Base-by-base conservation (phyloP, 129 eudicot genomes). In the Helianthus tuberosus region DNA sequence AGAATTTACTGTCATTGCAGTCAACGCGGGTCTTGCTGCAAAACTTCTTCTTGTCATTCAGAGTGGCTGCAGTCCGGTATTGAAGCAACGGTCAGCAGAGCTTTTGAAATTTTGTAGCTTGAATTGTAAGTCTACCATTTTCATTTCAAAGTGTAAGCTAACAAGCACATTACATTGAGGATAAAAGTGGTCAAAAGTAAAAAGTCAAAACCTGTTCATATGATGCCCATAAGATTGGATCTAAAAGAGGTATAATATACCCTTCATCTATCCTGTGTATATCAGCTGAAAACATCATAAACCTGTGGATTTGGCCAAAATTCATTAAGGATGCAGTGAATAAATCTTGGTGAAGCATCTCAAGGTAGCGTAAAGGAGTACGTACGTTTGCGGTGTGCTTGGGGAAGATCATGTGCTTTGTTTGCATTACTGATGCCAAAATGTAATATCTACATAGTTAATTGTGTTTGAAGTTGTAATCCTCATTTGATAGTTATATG, bases 141-240 rank as follows among this genome's bases (percentile, higher is more conserved):
- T 59, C 65, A 59, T 59, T 29, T 59, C 65, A 59, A 59, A 27
- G 65, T 59, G 65, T 59, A 59, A 59, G 65, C 41, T 59, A 59
- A 59, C 41, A 59, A 59, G 65, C 39, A 59, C 65, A 60, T 76
- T 89, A 68, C 90, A 87, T 81, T 87, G 89, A 92, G 29, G 65
- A 27, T 6, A 49, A 69, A 17, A 67, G 36, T 76, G 73, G 64
- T 58, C 64, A n/a, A n/a, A n/a, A n/a, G n/a, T n/a, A n/a, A 58
- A 58, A 32, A 73, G 9, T 64, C 35, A 47, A 16, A 54, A 58
- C 27, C 39, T 46, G 58, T 64, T 53, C 62, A 69, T 32, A 52
- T 71, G 54, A 44, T 41, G 16, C 14, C 55, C 53, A 11, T n/a
- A 44, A 12, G 68, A 81, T 52, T 32, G 68, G 77, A 64, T 69